Evolutionary conservation across 1,139 yeast genomes (phyloP).

Genomic region (Lodderomyces pseudojiufengensis): DNA sequence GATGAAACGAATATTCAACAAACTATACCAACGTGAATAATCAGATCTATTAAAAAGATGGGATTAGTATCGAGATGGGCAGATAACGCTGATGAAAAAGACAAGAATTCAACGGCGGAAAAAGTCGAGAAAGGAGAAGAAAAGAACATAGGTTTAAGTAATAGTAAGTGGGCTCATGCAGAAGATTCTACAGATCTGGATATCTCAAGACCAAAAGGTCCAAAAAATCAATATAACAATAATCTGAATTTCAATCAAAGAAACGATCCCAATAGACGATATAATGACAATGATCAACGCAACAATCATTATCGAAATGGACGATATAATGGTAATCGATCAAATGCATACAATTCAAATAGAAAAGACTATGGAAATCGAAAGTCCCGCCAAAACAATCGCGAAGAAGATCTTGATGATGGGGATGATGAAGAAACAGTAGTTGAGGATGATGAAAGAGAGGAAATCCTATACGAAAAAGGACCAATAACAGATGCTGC

Average conservation of each 20-base stretch:
- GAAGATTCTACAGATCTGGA: conserved; percentile 4
- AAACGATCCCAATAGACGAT: too few relatives aligned
- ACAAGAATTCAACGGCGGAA: conserved; percentile 4
- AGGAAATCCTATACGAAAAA: conserved; percentile 3
- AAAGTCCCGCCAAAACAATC: too few relatives aligned
- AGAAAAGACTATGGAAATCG: too few relatives aligned
- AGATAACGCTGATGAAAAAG: conserved; percentile 9
- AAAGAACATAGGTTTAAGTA: conserved; percentile 2
- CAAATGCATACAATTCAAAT: background rate
- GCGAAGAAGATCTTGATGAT: background rate
- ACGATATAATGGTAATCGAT: too few relatives aligned
- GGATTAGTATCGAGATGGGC: conserved; percentile 32
- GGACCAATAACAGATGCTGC: conserved; percentile 28
- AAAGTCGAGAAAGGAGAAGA: conserved; percentile 3
- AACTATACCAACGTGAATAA: too few relatives aligned
- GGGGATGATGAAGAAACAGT: background rate
- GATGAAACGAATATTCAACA: too few relatives aligned
- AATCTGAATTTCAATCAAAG: background rate
- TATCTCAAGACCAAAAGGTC: background rate
- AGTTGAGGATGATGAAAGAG: conserved; percentile 13
- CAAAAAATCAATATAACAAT: background rate
- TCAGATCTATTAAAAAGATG: too few relatives aligned
- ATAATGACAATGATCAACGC: background rate
- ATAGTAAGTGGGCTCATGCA: conserved; percentile 17
- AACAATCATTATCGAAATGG: background rate